A percentile compares a stretch with the other conserved stretches of the same genome.
Conservation (phyloP, 306 rosid genomes). For the Vigna trinervia region DNA sequence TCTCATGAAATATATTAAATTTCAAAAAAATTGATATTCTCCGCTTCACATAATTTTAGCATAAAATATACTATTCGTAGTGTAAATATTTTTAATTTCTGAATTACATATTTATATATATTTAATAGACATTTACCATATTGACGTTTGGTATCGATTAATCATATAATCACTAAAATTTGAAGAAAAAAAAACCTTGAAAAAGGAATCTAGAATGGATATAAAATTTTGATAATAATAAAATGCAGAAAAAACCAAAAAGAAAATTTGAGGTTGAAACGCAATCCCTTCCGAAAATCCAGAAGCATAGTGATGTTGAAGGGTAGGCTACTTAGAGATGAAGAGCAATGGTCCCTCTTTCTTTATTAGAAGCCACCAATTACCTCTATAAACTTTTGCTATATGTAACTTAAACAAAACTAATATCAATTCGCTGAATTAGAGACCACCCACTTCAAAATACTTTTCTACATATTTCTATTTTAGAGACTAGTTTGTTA, state of each 20-base stretch:
- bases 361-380: not conserved
- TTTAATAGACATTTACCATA: not conserved
- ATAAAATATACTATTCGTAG: not conserved
- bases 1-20: not conserved
- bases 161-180: not conserved
- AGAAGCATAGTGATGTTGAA: not conserved
- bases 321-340: constrained; percentile 18
- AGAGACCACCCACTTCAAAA: too few relatives aligned
- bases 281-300: constrained; percentile 19
- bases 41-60: not conserved
- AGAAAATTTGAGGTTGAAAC: constrained; percentile 23
- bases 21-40: not conserved
- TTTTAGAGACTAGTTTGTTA: not conserved
- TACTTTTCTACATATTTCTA: too few relatives aligned
- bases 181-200: not conserved
- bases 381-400: not conserved
- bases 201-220: not conserved
- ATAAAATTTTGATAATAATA: not conserved
- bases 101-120: not conserved
- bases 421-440: too few relatives aligned
- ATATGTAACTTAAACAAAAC: too few relatives aligned
- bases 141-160: not conserved
- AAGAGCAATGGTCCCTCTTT: constrained; percentile 10
- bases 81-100: not conserved
- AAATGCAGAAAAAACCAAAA: not conserved